A percentile compares a stretch with the other conserved stretches of the same genome.
Conservation (phyloP, 2,329 filamentous ascomycete species). For the Fusarium sp. region DNA sequence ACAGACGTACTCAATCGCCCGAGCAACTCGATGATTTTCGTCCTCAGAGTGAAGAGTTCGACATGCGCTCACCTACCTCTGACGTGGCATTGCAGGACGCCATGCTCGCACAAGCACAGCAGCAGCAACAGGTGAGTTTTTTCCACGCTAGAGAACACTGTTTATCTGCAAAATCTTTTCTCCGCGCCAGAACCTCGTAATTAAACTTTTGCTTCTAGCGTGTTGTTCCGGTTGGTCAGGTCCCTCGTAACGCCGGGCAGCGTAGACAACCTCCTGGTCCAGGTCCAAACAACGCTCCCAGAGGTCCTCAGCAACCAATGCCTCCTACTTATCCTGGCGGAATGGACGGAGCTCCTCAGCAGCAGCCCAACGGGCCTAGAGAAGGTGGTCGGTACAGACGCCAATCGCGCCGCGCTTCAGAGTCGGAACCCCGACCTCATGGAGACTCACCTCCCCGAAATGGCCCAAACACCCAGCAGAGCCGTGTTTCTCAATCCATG, state of each 20-base stretch:
- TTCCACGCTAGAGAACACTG: background rate
- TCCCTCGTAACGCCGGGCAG: constrained; percentile 34
- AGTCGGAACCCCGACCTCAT: constrained; percentile 27
- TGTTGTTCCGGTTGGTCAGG: constrained; percentile 44
- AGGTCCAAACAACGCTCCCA: constrained; percentile 12
- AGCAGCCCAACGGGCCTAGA: constrained; percentile 28
- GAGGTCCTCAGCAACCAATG: constrained; percentile 25
- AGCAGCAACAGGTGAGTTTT: constrained; percentile 42
- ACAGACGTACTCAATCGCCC: constrained; percentile 43
- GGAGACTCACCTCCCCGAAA: constrained; percentile 26
- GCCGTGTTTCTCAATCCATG: constrained; percentile 30
- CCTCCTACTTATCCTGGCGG: constrained; percentile 36
- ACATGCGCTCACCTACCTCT: constrained; percentile 43
- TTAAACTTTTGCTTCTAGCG: constrained; percentile 35
- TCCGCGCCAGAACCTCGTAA: constrained; percentile 10
- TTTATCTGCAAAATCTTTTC: constrained; percentile 17
- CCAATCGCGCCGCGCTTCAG: constrained; percentile 41
- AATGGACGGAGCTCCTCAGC: constrained; percentile 37
- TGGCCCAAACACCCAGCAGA: constrained; percentile 33
- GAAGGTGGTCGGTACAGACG: constrained; percentile 41
- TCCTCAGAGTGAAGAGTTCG: constrained; percentile 39
- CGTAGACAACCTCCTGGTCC: constrained; percentile 33
- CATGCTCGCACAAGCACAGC: constrained; percentile 46
- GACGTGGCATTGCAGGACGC: constrained; percentile 47
- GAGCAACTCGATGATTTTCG: constrained; percentile 42